These are phyloP conservation scores for Alternaria infectoria DNA, from an alignment of 2,329 filamentous ascomycete genomes.

Conservation along the genomic window DNA sequence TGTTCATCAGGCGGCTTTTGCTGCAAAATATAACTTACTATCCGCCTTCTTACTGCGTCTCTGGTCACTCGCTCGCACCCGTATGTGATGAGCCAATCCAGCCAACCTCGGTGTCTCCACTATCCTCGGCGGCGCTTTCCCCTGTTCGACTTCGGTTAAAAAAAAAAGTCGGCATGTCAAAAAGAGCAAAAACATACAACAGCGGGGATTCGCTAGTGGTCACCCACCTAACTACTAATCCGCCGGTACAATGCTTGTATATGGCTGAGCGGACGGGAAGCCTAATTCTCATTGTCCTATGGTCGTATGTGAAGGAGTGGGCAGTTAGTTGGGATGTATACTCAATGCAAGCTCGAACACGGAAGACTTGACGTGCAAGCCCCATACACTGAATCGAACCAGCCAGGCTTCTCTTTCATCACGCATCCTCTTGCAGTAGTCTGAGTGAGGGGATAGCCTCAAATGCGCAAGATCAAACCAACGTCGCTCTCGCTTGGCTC, in stretches of 20 bases:
- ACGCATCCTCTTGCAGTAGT: neutral
- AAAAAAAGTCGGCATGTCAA: neutral
- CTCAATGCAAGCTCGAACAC: rapidly evolving
- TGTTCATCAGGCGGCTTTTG: neutral
- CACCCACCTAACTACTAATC: neutral
- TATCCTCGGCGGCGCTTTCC: neutral
- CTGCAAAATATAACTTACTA: neutral
- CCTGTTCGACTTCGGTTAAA: neutral
- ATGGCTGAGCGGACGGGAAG: slow-evolving; percentile 1
- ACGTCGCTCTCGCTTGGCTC: neutral
- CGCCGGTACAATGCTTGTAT: slow-evolving; percentile 1
- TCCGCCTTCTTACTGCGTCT: neutral
- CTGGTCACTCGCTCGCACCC: neutral
- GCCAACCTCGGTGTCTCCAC: neutral
- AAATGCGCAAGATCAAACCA: neutral
- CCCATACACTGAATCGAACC: neutral
- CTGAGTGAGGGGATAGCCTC: neutral
- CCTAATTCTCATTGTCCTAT: neutral
- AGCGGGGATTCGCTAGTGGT: neutral
- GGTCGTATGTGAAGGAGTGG: neutral
- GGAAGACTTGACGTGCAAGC: neutral
- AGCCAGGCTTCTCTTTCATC: neutral
- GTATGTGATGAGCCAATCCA: neutral
- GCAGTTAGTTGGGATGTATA: rapidly evolving
- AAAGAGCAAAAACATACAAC: slow-evolving; percentile 1